These are phyloP conservation scores for Carnegiea gigantea DNA, from an alignment of 179 eudicot genomes.

Conservation along the genomic window DNA sequence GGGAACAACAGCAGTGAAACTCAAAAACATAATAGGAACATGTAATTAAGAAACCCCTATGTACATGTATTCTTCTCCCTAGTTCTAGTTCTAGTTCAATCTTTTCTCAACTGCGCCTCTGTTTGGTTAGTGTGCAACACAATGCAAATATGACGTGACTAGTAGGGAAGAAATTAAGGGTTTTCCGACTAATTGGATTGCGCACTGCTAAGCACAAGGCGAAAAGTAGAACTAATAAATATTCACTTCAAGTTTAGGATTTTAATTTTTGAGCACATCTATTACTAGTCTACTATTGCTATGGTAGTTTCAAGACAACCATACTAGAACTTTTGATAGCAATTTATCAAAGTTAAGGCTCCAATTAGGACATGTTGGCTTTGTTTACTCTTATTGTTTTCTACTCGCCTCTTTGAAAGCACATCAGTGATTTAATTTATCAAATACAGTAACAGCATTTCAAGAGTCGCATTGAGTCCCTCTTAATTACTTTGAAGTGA, in stretches of 20 bases:
- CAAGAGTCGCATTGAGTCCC: too few relatives aligned
- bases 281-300: background rate
- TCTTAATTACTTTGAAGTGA: too few relatives aligned
- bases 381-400: too few relatives aligned
- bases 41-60: slow-evolving; percentile 7
- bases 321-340: too few relatives aligned
- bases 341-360: too few relatives aligned
- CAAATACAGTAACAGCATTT: too few relatives aligned
- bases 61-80: slow-evolving; percentile 8
- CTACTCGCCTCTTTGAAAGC: too few relatives aligned
- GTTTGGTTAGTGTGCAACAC: slow-evolving; percentile 16
- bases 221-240: background rate
- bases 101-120: background rate
- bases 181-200: slow-evolving; percentile 23
- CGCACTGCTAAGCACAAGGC: slow-evolving; percentile 8
- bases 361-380: too few relatives aligned
- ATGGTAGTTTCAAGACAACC: too few relatives aligned
- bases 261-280: background rate
- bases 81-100: background rate
- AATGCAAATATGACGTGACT: slow-evolving; percentile 9
- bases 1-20: background rate
- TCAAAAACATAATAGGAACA: background rate
- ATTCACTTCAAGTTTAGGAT: background rate
- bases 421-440: too few relatives aligned
- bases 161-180: background rate